Percentiles rank a stretch among this genome's conserved stretches.
These are phyloP conservation scores for Candida freyschussii DNA, from an alignment of 1,139 yeast species.

Conservation along the genomic window DNA sequence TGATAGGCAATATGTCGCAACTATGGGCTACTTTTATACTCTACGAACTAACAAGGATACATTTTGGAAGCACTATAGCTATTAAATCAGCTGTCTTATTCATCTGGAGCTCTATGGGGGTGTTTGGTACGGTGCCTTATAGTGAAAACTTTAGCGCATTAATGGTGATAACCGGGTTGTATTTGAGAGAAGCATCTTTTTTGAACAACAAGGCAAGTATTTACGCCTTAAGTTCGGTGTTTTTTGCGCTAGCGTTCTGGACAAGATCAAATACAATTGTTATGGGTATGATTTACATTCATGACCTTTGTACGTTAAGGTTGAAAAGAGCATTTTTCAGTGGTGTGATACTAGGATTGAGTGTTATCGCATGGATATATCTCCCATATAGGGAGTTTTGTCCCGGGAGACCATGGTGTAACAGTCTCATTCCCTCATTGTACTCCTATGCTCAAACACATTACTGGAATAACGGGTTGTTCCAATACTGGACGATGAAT, in stretches of 20 bases:
- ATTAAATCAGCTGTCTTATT: constrained; percentile 41
- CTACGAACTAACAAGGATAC: constrained; percentile 42
- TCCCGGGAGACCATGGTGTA: constrained; percentile 67
- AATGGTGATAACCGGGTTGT: constrained; percentile 57
- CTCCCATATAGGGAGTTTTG: constrained; percentile 59
- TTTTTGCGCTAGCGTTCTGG: constrained; percentile 53
- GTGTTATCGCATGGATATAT: constrained; percentile 44
- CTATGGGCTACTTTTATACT: constrained; percentile 44
- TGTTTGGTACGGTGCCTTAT: constrained; percentile 71
- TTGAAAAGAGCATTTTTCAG: constrained; percentile 37
- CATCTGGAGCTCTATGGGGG: constrained; percentile 71
- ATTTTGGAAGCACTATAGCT: constrained; percentile 33
- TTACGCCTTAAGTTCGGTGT: constrained; percentile 53
- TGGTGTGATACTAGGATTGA: constrained; percentile 49
- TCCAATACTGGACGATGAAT: constrained; percentile 74
- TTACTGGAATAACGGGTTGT: constrained; percentile 84
- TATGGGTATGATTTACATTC: constrained; percentile 61
- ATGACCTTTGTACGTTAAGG: constrained; percentile 42
- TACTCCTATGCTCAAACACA: constrained; percentile 70
- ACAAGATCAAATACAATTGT: constrained; percentile 74
- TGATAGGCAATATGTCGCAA: constrained; percentile 46
- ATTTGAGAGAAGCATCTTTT: constrained; percentile 37
- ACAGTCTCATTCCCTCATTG: constrained; percentile 48
- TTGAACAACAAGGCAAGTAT: constrained; percentile 14
- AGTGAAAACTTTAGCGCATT: constrained; percentile 72